Conservation (phyloP, 2,329 filamentous ascomycete species). For the Colletotrichum sp. region DNA sequence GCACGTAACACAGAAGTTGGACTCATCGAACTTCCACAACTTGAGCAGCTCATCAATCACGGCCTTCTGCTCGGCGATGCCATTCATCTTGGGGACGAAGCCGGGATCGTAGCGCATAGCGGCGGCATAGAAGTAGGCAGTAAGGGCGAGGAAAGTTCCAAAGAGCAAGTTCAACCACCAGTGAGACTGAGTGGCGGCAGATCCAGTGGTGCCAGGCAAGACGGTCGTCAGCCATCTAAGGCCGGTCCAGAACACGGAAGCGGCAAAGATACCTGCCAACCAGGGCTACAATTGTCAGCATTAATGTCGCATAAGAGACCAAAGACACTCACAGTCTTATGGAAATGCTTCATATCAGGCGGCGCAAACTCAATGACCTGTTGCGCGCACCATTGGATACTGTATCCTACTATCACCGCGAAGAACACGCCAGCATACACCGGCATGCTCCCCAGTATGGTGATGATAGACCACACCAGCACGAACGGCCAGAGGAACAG, state of each 20-base stretch:
- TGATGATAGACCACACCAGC: constrained; percentile 73
- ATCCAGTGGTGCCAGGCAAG: constrained; percentile 54
- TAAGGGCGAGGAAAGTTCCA: constrained; percentile 65
- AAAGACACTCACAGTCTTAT: constrained; percentile 74
- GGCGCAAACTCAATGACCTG: constrained; percentile 83
- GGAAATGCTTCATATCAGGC: constrained; percentile 85
- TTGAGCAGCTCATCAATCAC: constrained; percentile 87
- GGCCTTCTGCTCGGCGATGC: constrained; percentile 87
- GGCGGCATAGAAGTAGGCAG: constrained; percentile 83
- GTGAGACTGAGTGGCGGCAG: constrained; percentile 67
- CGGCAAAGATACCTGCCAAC: constrained; percentile 92
- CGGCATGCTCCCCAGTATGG: constrained; percentile 74
- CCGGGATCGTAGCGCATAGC: constrained; percentile 91
- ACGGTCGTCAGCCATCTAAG: constrained; percentile 77
- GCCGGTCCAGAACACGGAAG: constrained; percentile 80
- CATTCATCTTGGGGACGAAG: constrained; percentile 88
- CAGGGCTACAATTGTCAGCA: constrained; percentile 68
- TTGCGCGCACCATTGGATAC: constrained; percentile 78
- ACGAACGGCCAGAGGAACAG: constrained; percentile 89
- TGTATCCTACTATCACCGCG: constrained; percentile 68
- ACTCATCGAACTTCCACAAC: constrained; percentile 89
- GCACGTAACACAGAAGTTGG: constrained; percentile 91
- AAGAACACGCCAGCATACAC: constrained; percentile 80
- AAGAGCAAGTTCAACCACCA: constrained; percentile 84
- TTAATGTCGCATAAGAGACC: constrained; percentile 11